A percentile compares a stretch with the other conserved stretches of the same genome.
Evolutionary conservation across 140 eudicot genomes (phyloP).

Genomic region (Stevia rebaudiana): DNA sequence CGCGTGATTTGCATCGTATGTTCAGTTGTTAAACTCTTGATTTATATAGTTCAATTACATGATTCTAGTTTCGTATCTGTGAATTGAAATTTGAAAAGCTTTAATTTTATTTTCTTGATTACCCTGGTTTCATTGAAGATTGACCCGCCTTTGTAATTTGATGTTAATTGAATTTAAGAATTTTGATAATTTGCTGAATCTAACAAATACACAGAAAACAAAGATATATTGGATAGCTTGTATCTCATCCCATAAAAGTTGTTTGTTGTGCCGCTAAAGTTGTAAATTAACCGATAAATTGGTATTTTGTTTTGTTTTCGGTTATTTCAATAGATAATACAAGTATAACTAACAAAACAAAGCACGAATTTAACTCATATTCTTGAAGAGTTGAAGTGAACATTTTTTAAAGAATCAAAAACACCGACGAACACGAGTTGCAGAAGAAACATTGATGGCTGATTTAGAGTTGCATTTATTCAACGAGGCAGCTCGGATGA

Average conservation of each 20-base stretch:
- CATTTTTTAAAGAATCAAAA: conserved; percentile 16
- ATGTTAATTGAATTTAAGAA: conserved; percentile 19
- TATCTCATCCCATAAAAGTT: not conserved
- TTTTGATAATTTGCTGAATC: conserved; percentile 12
- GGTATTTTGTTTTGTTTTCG: not conserved
- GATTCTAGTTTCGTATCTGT: conserved; percentile 1
- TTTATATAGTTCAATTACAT: not conserved
- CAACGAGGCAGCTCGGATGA: conserved; percentile 37
- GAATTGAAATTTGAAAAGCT: conserved; percentile 13
- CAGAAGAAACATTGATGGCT: conserved; percentile 38
- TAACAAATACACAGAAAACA: conserved; percentile 4
- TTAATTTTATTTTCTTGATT: conserved; percentile 10
- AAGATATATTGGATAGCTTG: not conserved
- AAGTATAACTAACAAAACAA: not conserved
- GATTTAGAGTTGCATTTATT: conserved; percentile 42
- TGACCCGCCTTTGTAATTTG: conserved; percentile 24
- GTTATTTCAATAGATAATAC: not conserved
- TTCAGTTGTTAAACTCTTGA: not conserved
- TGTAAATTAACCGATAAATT: not conserved
- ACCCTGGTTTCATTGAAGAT: conserved; percentile 12
- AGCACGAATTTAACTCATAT: not conserved
- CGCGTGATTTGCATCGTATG: conserved; percentile 13
- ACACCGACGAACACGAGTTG: conserved; percentile 25
- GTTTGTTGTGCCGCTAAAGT: not conserved
- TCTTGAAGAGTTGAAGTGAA: not conserved